These are phyloP conservation scores for Carex parvula DNA, from an alignment of 176 grass and related monocot genomes.

Conservation along the genomic window DNA sequence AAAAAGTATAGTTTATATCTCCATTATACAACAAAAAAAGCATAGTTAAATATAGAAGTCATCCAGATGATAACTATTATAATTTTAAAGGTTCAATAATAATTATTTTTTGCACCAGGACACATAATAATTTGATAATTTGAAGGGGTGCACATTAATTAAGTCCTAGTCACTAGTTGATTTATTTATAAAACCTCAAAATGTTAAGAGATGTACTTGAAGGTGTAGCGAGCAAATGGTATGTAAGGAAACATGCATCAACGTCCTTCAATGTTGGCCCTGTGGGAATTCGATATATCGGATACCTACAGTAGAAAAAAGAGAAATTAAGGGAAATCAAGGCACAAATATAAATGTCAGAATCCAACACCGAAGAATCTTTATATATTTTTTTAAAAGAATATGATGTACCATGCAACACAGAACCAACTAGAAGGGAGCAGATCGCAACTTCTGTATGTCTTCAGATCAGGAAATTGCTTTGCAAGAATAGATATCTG, in stretches of 20 bases:
- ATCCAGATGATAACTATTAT: neutral
- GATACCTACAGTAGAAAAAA: slow-evolving; percentile 83
- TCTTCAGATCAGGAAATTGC: slow-evolving; percentile 77
- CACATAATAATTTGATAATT: neutral
- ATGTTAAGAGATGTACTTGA: slow-evolving; percentile 30
- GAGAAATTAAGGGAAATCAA: slow-evolving; percentile 49
- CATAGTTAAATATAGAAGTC: neutral
- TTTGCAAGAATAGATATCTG: slow-evolving; percentile 79
- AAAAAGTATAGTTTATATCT: neutral
- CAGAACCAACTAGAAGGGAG: slow-evolving; percentile 87
- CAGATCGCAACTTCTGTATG: slow-evolving; percentile 86
- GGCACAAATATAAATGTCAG: slow-evolving; percentile 13
- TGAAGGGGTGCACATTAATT: neutral
- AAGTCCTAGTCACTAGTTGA: neutral
- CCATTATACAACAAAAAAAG: neutral
- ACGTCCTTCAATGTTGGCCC: slow-evolving; percentile 97
- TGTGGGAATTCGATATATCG: slow-evolving; percentile 98
- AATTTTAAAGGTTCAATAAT: neutral
- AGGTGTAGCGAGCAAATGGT: slow-evolving; percentile 77
- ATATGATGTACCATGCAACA: slow-evolving; percentile 83
- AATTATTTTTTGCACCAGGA: neutral
- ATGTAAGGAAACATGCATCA: slow-evolving; percentile 97
- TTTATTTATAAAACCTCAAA: neutral
- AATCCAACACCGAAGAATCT: slow-evolving; percentile 7
- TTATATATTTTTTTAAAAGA: neutral